Percentiles rank a stretch among this genome's conserved stretches.
Conservation (phyloP, 2,329 filamentous ascomycete species). For the Colletotrichum horii region DNA sequence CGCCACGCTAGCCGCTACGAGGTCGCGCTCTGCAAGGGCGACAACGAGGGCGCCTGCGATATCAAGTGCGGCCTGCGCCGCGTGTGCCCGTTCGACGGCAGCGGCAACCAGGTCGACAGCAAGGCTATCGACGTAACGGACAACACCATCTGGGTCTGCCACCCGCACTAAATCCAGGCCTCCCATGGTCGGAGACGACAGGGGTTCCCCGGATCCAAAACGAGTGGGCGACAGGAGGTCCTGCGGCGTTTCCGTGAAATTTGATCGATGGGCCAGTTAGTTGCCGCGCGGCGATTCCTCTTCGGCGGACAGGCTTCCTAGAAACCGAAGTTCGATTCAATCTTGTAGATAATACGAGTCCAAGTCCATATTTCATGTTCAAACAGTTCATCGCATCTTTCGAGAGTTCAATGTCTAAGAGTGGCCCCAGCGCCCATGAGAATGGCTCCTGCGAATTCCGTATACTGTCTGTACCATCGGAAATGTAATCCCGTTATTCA, state of each 20-base stretch:
- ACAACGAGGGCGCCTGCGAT: neutral
- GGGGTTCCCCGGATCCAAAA: neutral
- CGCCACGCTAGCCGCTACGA: slow-evolving; percentile 13
- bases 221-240: neutral
- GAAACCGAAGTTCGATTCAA: neutral
- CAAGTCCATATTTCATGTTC: neutral
- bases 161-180: neutral
- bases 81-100: neutral
- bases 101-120: neutral
- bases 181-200: neutral
- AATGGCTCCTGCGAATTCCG: accelerated
- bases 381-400: neutral
- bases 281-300: neutral
- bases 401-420: neutral
- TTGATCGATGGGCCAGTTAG: neutral
- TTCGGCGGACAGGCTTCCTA: neutral
- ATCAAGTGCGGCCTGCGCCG: slow-evolving; percentile 3
- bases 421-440: neutral
- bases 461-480: neutral
- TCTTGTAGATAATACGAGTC: neutral
- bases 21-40: slow-evolving; percentile 3
- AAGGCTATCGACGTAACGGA: slow-evolving; percentile 1
- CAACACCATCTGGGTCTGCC: slow-evolving; percentile 3
- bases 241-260: neutral
- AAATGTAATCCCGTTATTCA: neutral